phyloP scores from a whole-genome alignment of 257 asterid species.

The Paraleonurus japonicus region DNA sequence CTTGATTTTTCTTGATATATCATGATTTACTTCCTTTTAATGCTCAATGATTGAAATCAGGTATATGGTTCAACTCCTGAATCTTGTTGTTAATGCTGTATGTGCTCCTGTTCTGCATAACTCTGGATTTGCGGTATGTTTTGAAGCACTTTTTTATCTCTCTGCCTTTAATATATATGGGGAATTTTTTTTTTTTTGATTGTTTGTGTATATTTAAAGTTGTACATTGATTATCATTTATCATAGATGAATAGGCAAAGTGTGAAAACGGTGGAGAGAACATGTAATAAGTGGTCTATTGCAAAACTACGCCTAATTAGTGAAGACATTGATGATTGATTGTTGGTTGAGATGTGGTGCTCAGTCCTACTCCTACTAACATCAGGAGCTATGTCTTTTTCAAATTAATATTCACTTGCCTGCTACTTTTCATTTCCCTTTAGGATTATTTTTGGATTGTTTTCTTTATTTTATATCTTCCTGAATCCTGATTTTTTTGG shows the following conservation, averaged over 20 bases:
- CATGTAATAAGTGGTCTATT: constrained; percentile 15
- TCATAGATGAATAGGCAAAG: constrained; percentile 9
- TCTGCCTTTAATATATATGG: neutral
- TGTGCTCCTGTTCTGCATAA: constrained; percentile 94
- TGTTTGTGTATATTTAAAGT: constrained; percentile 3
- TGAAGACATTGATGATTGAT: neutral
- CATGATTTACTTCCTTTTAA: constrained; percentile 24
- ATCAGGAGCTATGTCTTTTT: neutral
- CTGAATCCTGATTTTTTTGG: neutral
- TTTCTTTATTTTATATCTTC: neutral
- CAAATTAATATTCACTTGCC: neutral
- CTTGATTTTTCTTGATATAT: constrained; percentile 12
- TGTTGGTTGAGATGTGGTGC: constrained; percentile 12
- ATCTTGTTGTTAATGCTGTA: constrained; percentile 67
- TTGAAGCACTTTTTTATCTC: constrained; percentile 1
- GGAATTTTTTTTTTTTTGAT: neutral
- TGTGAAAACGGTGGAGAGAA: constrained; percentile 7
- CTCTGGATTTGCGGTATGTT: constrained; percentile 97
- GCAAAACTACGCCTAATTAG: neutral
- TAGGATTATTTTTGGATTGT: neutral
- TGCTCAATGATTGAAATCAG: constrained; percentile 46
- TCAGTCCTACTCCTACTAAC: neutral
- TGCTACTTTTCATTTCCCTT: neutral
- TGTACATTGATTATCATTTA: neutral
- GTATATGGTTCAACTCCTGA: constrained; percentile 89